phyloP scores from a whole-genome alignment of 495 filamentous ascomycete genomes.

The Trichocladium uniseriatum region DNA sequence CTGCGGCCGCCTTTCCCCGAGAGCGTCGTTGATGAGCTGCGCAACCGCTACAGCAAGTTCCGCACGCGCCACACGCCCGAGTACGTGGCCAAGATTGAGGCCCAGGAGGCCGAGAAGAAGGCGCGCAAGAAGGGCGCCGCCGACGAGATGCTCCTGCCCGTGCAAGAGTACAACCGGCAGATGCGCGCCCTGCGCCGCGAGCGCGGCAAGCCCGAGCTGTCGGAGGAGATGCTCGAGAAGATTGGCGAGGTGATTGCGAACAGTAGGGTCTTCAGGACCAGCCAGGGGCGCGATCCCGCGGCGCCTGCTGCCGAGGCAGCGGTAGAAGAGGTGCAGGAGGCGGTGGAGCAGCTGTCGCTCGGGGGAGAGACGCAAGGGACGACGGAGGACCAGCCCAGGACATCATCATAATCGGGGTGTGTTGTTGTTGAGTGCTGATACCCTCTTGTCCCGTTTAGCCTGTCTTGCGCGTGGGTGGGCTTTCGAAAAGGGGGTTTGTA shows the following conservation, averaged over 20 bases:
- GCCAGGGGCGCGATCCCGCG: neutral
- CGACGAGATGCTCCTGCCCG: slow-evolving; percentile 46
- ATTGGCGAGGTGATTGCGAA: slow-evolving; percentile 57
- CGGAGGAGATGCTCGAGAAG: slow-evolving; percentile 51
- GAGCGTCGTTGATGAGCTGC: slow-evolving; percentile 74
- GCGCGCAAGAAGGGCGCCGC: slow-evolving; percentile 39
- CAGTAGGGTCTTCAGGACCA: slow-evolving; percentile 30
- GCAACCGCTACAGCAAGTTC: slow-evolving; percentile 77
- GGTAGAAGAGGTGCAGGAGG: slow-evolving; percentile 13
- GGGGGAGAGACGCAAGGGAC: slow-evolving; percentile 5
- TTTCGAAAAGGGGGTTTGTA: neutral
- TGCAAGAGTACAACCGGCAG: slow-evolving; percentile 43
- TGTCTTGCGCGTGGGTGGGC: too few relatives aligned
- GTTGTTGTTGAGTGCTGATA: neutral
- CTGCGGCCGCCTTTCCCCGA: slow-evolving; percentile 68
- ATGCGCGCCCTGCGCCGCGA: slow-evolving; percentile 35
- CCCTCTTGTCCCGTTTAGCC: too few relatives aligned
- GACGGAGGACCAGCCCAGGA: slow-evolving; percentile 7
- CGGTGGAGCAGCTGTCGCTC: slow-evolving; percentile 17
- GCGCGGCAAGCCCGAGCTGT: slow-evolving; percentile 42
- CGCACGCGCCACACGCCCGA: slow-evolving; percentile 67
- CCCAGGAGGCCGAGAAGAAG: slow-evolving; percentile 52
- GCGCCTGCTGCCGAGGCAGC: neutral
- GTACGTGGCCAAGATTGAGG: slow-evolving; percentile 53
- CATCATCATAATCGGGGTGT: neutral